Conservation (phyloP, 495 filamentous ascomycete species). For the Parathielavia appendiculata region DNA sequence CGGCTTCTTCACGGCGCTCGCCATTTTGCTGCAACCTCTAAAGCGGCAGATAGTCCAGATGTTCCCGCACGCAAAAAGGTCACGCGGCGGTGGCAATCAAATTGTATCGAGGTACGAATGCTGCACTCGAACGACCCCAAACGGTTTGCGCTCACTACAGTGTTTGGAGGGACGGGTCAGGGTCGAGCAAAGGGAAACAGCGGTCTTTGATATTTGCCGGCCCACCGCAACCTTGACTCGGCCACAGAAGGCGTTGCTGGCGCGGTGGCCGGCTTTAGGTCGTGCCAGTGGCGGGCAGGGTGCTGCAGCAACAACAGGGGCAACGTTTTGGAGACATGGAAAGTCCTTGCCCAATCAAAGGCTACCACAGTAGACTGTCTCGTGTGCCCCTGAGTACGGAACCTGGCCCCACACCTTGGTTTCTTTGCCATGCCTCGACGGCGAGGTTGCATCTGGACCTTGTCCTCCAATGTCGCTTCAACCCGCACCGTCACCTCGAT, state of each 20-base stretch:
- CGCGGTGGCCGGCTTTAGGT: conserved; percentile 2
- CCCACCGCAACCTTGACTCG: conserved; percentile 13
- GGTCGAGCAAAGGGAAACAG: conserved; percentile 3
- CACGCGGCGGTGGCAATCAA: not conserved
- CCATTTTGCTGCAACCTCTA: conserved; percentile 21
- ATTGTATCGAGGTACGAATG: not conserved
- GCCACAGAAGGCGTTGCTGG: not conserved
- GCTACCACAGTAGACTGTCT: too few species aligned
- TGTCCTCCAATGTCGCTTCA: too few species aligned
- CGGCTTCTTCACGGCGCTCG: conserved; percentile 43
- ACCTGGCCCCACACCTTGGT: too few species aligned
- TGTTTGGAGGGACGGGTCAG: conserved; percentile 3
- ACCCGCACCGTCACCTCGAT: too few species aligned
- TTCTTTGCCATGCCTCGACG: too few species aligned
- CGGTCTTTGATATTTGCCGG: conserved; percentile 17
- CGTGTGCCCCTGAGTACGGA: too few species aligned
- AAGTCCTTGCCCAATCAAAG: too few species aligned
- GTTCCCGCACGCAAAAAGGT: conserved; percentile 7
- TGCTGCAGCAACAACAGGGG: not conserved
- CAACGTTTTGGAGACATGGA: not conserved
- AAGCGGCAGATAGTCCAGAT: not conserved
- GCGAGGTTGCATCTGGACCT: too few species aligned
- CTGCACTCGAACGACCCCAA: too few species aligned
- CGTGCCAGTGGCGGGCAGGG: conserved; percentile 6
- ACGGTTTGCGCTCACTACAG: not conserved